phyloP scores from a whole-genome alignment of 164 flowering plant genomes.

The Malania oleifera region DNA sequence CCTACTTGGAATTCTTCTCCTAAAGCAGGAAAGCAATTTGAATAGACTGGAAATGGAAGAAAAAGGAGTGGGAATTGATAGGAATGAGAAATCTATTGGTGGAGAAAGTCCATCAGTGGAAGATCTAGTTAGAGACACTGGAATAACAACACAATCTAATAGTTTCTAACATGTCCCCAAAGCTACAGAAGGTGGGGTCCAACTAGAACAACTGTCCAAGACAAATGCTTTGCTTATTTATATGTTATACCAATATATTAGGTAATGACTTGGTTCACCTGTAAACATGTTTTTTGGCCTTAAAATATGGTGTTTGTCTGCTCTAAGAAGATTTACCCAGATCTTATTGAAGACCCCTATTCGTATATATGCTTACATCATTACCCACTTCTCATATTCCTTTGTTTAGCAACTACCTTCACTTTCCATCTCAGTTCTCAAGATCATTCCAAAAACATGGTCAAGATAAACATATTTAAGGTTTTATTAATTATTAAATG shows the following conservation, averaged over 20 bases:
- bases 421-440: conserved; percentile 5
- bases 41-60: conserved; percentile 21
- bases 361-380: conserved; percentile 61
- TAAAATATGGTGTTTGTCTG: conserved; percentile 37
- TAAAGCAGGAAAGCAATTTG: conserved; percentile 22
- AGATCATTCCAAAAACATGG: conserved; percentile 30
- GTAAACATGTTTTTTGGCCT: conserved; percentile 40
- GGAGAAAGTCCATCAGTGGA: conserved; percentile 40
- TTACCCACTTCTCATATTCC: conserved; percentile 69
- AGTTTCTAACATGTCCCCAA: conserved; percentile 35
- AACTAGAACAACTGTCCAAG: conserved; percentile 50
- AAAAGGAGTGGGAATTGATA: conserved; percentile 34
- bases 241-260: conserved; percentile 33
- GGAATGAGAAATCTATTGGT: conserved; percentile 35
- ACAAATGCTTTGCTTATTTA: conserved; percentile 33
- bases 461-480: conserved; percentile 29
- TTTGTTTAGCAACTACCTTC: conserved; percentile 38
- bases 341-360: conserved; percentile 49
- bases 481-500: conserved; percentile 12
- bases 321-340: conserved; percentile 77
- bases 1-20: conserved; percentile 39
- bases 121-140: conserved; percentile 39
- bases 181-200: conserved; percentile 37
- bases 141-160: conserved; percentile 54
- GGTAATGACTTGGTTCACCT: conserved; percentile 50